Conservation (phyloP, 495 filamentous ascomycete species). For the Wilcoxina mikolae region DNA sequence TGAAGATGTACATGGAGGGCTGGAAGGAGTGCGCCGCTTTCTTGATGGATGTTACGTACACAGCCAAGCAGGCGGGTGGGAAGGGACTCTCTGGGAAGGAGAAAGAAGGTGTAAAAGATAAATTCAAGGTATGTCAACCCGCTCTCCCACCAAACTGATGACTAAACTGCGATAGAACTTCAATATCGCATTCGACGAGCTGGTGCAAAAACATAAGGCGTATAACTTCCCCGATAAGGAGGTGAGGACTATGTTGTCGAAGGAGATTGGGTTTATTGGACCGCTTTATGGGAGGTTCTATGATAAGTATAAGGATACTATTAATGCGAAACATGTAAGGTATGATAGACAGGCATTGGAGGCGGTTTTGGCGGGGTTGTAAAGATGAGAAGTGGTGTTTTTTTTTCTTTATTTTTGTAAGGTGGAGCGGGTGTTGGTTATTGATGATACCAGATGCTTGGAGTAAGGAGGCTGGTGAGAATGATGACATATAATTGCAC, state of each 20-base stretch:
- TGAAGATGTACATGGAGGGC: slow-evolving; percentile 64
- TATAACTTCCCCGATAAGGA: slow-evolving; percentile 71
- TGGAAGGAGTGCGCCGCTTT: slow-evolving; percentile 77
- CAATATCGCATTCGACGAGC: slow-evolving; percentile 78
- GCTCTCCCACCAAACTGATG: not conserved
- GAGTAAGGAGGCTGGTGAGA: too few relatives aligned
- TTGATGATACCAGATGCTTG: too few relatives aligned
- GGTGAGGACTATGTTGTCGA: slow-evolving; percentile 58
- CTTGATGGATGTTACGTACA: slow-evolving; percentile 85
- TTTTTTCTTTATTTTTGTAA: too few relatives aligned
- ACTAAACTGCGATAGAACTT: slow-evolving; percentile 41
- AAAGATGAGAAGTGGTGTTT: too few relatives aligned
- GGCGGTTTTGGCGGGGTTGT: slow-evolving; percentile 34
- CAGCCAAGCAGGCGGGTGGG: slow-evolving; percentile 51
- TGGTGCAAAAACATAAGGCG: slow-evolving; percentile 62
- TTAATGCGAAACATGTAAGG: slow-evolving; percentile 96
- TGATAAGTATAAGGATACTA: slow-evolving; percentile 94
- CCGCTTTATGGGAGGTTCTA: slow-evolving; percentile 90
- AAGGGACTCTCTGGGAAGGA: slow-evolving; percentile 70
- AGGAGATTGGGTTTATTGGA: slow-evolving; percentile 77
- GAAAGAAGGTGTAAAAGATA: slow-evolving; percentile 88
- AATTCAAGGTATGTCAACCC: slow-evolving; percentile 46
- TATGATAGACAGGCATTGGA: slow-evolving; percentile 66
- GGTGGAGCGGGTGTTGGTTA: too few relatives aligned
- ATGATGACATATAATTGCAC: too few relatives aligned